Base-by-base conservation (phyloP, 2,329 filamentous ascomycete genomes). In the Nigrospora oryzae region DNA sequence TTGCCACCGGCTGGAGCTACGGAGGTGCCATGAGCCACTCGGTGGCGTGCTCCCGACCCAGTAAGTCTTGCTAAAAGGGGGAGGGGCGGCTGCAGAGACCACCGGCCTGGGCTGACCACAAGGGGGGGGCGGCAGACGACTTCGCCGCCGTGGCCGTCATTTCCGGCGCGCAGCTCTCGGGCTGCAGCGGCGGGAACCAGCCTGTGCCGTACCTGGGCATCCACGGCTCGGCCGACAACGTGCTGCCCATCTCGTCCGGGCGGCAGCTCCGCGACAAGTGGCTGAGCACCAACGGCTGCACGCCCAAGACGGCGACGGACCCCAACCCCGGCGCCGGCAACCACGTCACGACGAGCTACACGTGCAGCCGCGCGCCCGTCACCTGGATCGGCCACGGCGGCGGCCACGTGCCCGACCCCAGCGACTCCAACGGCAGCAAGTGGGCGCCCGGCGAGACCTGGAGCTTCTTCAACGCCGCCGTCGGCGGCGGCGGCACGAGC, bases 1-100 rank as follows among this genome's bases (percentile, higher is more conserved):
- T 70, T 54, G 59, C 66, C 23, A 66, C 66, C 1, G 68, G 67
- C n/a, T 71, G 67, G 55, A 67, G 63, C 47, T 70, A 68, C 51
- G 68, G 69, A 34, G 67, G 60, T 36, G 62, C 63, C 38, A 71
- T 72, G 65, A 61, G 59, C 4, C 67, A 60, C 52, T 57, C 63
- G 1, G 52, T 70, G 13, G 68, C 69, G 4, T 72, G 68, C 50
- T 61, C 66, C 3, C 62, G 63, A 14, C 60, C 66, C 12, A 50
- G 53, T 35, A 45, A 55, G 38, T 36, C 32, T 5, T n/a, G 15
- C 31, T 6, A 1, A 7, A 15, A 28, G 23, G 23, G 23, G 23
- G 23, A 2, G 23, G 23, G 23, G 23, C 6, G n/a, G n/a, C n/a
- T n/a, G n/a, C n/a, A n/a, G n/a, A n/a, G n/a, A n/a, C n/a, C n/a